Evolutionary conservation across 2,329 filamentous ascomycete species (phyloP), one percentile per base, ranked within the genome.

Genomic region (Xylaria hypoxylon): DNA sequence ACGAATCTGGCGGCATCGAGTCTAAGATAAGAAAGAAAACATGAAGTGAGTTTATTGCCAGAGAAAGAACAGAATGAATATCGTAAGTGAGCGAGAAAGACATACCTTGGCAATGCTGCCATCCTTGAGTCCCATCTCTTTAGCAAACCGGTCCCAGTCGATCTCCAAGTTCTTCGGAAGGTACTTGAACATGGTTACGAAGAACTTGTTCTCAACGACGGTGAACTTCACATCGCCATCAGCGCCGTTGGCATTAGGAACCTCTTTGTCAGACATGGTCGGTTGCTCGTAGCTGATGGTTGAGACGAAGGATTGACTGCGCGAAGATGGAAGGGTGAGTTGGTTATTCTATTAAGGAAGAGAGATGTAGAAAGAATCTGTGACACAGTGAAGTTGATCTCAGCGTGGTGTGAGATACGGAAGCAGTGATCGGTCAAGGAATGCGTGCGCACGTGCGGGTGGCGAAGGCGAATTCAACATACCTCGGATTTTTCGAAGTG

Each of bases 71-170:
- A 10, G n/a, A 22, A 47, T 5, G 22, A 35, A 44, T 0, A 24
- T 26, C 2, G 38, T 7, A 13, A 19, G 1, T n/a, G 5, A 28
- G n/a, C 26, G 31, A 35, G 51, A n/a, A 35, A 28, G 55, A 68
- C 65, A 28, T 62, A 74, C 73, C 59, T 68, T 73, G 22, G 72
- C 72, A 45, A 73, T 59, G 0, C 2, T 13, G 2, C 1, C 56
- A n/a, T 68, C 31, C 60, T 73, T 73, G 17, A 72, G 53, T 0
- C 58, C 62, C 61, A 72, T 61, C 6, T 72, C 69, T 1, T 53
- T n/a, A 17, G 71, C 55, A 24, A 74, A 65, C 1, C 28, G 15
- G 0, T 69, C 57, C 73, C 73, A 75, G 52, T 73, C 45, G 10
- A 74, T 42, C 0, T 72, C 62, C 0, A 70, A 1, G 17, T 13